These are phyloP conservation scores for Austroboletus festivus DNA, from an alignment of 768 basidiomycete genomes.

Conservation along the genomic window DNA sequence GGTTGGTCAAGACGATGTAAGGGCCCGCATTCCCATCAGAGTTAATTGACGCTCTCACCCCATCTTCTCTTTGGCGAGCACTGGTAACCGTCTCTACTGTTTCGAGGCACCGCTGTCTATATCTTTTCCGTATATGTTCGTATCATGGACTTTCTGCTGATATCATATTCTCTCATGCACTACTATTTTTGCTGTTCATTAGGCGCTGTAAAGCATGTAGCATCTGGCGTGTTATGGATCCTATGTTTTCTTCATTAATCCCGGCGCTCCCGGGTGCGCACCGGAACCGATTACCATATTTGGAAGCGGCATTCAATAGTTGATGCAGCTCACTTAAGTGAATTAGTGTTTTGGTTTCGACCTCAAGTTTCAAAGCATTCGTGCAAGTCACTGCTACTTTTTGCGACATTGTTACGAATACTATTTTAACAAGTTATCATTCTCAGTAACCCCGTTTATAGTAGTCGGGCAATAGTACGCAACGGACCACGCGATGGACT, in stretches of 20 bases:
- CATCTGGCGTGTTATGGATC: not conserved
- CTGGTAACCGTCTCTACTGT: not conserved
- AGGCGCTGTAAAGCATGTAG: constrained; percentile 10
- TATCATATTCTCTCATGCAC: constrained; percentile 3
- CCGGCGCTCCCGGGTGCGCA: too few relatives aligned
- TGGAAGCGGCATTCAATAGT: too few relatives aligned
- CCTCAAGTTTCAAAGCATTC: not conserved
- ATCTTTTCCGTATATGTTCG: not conserved
- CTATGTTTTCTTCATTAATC: too few relatives aligned
- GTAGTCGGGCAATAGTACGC: not conserved
- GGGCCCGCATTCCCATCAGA: constrained; percentile 60
- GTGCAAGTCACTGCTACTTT: not conserved
- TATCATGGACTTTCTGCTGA: not conserved
- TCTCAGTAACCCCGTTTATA: not conserved
- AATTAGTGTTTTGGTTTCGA: not conserved
- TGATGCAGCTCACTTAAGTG: too few relatives aligned
- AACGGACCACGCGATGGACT: constrained; percentile 20
- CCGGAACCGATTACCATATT: too few relatives aligned
- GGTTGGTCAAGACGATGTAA: constrained; percentile 58
- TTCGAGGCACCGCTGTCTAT: not conserved
- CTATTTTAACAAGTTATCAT: not conserved
- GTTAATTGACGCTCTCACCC: constrained; percentile 38
- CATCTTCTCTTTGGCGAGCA: not conserved
- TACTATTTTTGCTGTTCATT: not conserved
- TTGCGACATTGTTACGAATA: not conserved